phyloP scores from a whole-genome alignment of 2,329 filamentous ascomycete species.

The Parascedosporium putredinis region DNA sequence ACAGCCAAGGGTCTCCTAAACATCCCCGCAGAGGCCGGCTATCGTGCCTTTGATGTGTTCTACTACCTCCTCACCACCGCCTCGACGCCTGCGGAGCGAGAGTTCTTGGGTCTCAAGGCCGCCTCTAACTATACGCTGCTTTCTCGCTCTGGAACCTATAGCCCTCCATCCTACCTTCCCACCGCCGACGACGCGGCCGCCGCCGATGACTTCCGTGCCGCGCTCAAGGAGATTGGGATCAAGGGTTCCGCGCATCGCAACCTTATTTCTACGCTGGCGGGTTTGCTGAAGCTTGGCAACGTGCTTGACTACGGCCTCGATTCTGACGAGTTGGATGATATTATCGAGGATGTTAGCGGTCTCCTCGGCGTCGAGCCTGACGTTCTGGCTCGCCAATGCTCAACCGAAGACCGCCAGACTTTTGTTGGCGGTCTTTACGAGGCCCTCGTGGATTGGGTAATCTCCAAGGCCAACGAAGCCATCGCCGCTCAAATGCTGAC shows the following conservation, averaged over 20 bases:
- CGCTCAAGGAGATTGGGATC: slow-evolving; percentile 85
- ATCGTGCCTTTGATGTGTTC: slow-evolving; percentile 93
- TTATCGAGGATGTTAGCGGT: slow-evolving; percentile 82
- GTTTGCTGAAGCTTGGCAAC: slow-evolving; percentile 83
- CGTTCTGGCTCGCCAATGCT: slow-evolving; percentile 65
- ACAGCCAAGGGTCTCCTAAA: slow-evolving; percentile 69
- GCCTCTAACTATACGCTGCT: slow-evolving; percentile 70
- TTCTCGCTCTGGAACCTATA: slow-evolving; percentile 73
- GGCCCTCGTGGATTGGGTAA: slow-evolving; percentile 88
- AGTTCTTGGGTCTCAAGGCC: slow-evolving; percentile 72
- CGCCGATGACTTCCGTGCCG: slow-evolving; percentile 82
- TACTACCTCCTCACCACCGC: slow-evolving; percentile 93
- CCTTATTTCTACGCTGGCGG: slow-evolving; percentile 76
- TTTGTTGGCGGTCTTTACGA: slow-evolving; percentile 86
- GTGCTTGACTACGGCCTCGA: slow-evolving; percentile 78
- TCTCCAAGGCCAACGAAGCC: slow-evolving; percentile 75
- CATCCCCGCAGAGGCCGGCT: slow-evolving; percentile 68
- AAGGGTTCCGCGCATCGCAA: slow-evolving; percentile 75
- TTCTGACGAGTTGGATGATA: slow-evolving; percentile 70
- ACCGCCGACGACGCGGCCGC: slow-evolving; percentile 87
- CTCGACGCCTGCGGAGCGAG: slow-evolving; percentile 77
- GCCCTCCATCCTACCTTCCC: slow-evolving; percentile 77
- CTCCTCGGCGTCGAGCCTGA: slow-evolving; percentile 82
- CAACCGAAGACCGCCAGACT: slow-evolving; percentile 72
- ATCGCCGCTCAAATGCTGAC: slow-evolving; percentile 66